These are phyloP conservation scores for Dothiorella sarmentorum DNA, from an alignment of 2,329 filamentous ascomycete species.

Conservation along the genomic window DNA sequence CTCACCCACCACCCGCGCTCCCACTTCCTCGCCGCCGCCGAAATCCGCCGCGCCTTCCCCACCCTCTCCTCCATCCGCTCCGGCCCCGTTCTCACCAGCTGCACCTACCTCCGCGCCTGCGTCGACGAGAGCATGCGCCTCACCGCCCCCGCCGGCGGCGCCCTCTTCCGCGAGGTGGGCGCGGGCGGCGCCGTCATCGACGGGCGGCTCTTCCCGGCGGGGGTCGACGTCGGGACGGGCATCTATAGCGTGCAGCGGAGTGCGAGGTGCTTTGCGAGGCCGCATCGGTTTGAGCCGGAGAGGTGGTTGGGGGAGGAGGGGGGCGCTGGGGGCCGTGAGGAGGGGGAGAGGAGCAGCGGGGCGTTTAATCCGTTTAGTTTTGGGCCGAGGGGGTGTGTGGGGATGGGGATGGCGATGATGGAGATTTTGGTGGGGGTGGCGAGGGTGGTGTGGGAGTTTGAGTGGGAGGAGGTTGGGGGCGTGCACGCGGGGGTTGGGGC, in stretches of 20 bases:
- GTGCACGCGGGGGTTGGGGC: too few species aligned
- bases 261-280: conserved; percentile 31
- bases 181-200: conserved; percentile 32
- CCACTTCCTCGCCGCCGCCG: conserved; percentile 32
- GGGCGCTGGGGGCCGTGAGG: too few species aligned
- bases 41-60: conserved; percentile 34
- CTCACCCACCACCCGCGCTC: conserved; percentile 39
- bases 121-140: conserved; percentile 43
- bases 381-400: conserved; percentile 68
- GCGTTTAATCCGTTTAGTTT: conserved; percentile 70
- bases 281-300: conserved; percentile 35
- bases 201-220: conserved; percentile 30
- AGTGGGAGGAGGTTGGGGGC: conserved; percentile 35
- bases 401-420: conserved; percentile 58
- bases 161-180: conserved; percentile 34
- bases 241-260: conserved; percentile 41
- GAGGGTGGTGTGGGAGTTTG: conserved; percentile 55
- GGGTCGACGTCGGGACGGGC: conserved; percentile 37
- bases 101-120: conserved; percentile 38
- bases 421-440: conserved; percentile 60
- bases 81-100: conserved; percentile 34
- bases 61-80: conserved; percentile 37
- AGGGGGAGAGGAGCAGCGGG: neutral
- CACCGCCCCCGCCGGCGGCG: conserved; percentile 36
- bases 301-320: neutral